Base-by-base conservation (phyloP, 192 early-diverging fungal species). In the Podila verticillata region DNA sequence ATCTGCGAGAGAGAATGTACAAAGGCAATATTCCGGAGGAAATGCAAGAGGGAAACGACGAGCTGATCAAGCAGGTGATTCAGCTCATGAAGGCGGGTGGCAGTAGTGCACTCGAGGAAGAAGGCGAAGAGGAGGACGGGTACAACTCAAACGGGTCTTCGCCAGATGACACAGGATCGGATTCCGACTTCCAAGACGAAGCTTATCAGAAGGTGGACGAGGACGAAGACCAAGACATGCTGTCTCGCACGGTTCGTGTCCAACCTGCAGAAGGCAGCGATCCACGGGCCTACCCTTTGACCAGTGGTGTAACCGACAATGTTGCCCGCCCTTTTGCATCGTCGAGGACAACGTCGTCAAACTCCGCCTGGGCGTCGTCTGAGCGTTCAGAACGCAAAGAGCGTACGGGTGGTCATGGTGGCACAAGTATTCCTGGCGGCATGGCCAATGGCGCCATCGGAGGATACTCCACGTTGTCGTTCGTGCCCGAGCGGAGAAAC, bases 61-160 rank as follows among this genome's bases (percentile, higher is more conserved):
- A 72, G 1, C 59, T 80, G 13, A 61, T 80, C 12, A 80, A 80
- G 77, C 65, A 80, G 35, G 77, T 72, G 24, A 68, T 80, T 26
- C 77, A 72, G 31, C 66, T 80, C 13, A 80, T 80, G 77, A 36
- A 62, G 31, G 35, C 24, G 3, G 48, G 64, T 8, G 77, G 77
- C 5, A 68, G 72, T 17, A 58, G 56, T 26, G 34, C 39, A 44
- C 39, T 44, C 39, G 30, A 29, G 69, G 60, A 10, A 19, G 63
- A 7, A 20, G 71, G 36, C 61, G 66, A 31, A 48, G 67, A 69
- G 28, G 69, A 71, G 32, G 68, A 71, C 28, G 67, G 7, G 6
- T 63, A 59, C 13, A 68, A 70, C 13, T 77, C 63, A 15, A 70
- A 77, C 7, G 74, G 66, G 39, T 44, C 39, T 44, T 44, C 39